Percentiles rank a stretch among this genome's conserved stretches.
Evolutionary conservation across 305 asterid species (phyloP).

Genomic region (Ilex paraguariensis): DNA sequence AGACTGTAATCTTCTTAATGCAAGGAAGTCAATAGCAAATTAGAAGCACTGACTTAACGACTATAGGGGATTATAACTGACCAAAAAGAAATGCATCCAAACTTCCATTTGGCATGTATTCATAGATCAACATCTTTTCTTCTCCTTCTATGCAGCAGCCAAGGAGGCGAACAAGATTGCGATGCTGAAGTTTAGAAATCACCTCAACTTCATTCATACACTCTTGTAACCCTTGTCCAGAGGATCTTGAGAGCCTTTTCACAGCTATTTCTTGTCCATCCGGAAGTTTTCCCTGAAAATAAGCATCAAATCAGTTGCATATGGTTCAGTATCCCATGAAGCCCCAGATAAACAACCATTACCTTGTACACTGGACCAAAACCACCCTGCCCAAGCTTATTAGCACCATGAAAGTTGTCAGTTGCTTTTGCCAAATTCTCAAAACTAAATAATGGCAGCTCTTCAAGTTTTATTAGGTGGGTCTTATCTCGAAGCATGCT

Average conservation of each 20-base stretch:
- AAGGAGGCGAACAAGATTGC: conserved; percentile 20
- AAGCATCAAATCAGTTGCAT: not conserved
- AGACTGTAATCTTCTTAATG: too few relatives aligned
- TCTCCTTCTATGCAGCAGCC: conserved; percentile 19
- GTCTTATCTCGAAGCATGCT: not conserved
- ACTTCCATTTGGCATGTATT: conserved; percentile 20
- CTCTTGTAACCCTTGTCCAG: conserved; percentile 19
- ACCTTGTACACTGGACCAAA: conserved; percentile 40
- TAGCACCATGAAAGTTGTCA: conserved; percentile 29
- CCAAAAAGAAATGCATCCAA: conserved; percentile 20
- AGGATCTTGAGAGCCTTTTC: conserved; percentile 20
- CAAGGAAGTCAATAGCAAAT: too few relatives aligned
- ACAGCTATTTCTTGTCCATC: conserved; percentile 21
- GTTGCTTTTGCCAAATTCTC: not conserved
- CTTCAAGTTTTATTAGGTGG: not conserved
- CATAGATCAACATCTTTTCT: conserved; percentile 22
- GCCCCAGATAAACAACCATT: not conserved
- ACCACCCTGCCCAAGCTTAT: conserved; percentile 41
- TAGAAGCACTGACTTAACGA: too few relatives aligned
- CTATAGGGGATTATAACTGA: not conserved
- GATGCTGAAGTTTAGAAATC: conserved; percentile 18
- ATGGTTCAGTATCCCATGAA: not conserved
- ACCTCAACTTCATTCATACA: conserved; percentile 20
- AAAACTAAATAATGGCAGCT: not conserved
- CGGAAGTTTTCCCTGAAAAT: conserved; percentile 13